Evolutionary conservation across 108 stramenopile species (phyloP).

Genomic region (Fistulifera solaris): DNA sequence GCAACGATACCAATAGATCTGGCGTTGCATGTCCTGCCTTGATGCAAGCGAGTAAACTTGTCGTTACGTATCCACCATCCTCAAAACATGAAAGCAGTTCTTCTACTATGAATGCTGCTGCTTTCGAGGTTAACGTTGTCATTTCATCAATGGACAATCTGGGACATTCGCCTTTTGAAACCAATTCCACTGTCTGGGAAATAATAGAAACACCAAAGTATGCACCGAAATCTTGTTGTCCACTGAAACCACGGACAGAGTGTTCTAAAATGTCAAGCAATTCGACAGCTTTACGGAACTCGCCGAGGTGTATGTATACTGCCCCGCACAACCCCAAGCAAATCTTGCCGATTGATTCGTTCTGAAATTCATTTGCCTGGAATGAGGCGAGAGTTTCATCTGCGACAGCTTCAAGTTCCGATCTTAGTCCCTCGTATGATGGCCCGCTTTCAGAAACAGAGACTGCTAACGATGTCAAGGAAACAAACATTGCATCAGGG

Average conservation of each 20-base stretch:
- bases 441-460: constrained; percentile 19
- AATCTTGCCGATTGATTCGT: constrained; percentile 22
- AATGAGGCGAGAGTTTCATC: constrained; percentile 21
- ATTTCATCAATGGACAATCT: constrained; percentile 3
- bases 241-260: constrained; percentile 27
- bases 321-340: constrained; percentile 29
- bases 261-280: constrained; percentile 32
- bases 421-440: constrained; percentile 15
- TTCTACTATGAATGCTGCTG: constrained; percentile 27
- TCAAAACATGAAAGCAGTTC: constrained; percentile 26
- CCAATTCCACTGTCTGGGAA: constrained; percentile 23
- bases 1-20: constrained; percentile 21
- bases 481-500: constrained; percentile 25
- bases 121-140: constrained; percentile 5
- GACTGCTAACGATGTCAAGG: constrained; percentile 16
- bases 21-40: constrained; percentile 19
- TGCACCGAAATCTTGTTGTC: constrained; percentile 36
- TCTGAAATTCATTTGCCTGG: constrained; percentile 16
- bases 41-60: constrained; percentile 23
- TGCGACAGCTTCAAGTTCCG: constrained; percentile 23
- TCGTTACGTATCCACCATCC: constrained; percentile 13
- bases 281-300: constrained; percentile 20
- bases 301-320: constrained; percentile 9
- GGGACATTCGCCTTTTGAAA: constrained; percentile 7
- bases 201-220: constrained; percentile 51